A percentile compares a stretch with the other conserved stretches of the same genome.
These are phyloP conservation scores for Endothia cerciana DNA, from an alignment of 2,329 filamentous ascomycete genomes.

Conservation along the genomic window DNA sequence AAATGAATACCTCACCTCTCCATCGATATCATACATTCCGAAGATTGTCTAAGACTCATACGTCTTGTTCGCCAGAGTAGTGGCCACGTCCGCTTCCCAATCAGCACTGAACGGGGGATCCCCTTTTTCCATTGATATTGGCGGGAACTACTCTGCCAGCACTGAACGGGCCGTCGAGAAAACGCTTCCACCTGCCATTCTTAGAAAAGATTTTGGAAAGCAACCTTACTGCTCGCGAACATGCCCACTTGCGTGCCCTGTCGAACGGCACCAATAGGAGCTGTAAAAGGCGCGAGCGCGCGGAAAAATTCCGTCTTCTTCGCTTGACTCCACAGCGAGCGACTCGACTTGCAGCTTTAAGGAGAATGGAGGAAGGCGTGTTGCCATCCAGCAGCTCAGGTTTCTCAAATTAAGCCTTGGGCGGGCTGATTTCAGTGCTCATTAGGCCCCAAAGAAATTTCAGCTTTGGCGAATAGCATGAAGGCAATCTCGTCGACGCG, in stretches of 20 bases:
- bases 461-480: neutral
- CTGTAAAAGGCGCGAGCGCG: neutral
- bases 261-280: neutral
- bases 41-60: neutral
- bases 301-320: neutral
- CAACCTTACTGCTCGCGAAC: neutral
- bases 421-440: neutral
- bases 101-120: neutral
- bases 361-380: neutral
- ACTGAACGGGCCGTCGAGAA: neutral
- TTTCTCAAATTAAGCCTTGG: neutral
- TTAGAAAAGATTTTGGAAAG: neutral
- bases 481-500: neutral
- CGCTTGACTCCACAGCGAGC: neutral
- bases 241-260: neutral
- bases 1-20: neutral
- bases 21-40: neutral
- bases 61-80: neutral
- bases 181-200: neutral
- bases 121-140: neutral
- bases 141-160: neutral
- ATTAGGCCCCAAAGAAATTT: neutral
- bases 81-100: neutral
- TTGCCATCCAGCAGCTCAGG: neutral
- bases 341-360: neutral